phyloP scores from a whole-genome alignment of 768 basidiomycete genomes.

The Favolaschia claudopus region DNA sequence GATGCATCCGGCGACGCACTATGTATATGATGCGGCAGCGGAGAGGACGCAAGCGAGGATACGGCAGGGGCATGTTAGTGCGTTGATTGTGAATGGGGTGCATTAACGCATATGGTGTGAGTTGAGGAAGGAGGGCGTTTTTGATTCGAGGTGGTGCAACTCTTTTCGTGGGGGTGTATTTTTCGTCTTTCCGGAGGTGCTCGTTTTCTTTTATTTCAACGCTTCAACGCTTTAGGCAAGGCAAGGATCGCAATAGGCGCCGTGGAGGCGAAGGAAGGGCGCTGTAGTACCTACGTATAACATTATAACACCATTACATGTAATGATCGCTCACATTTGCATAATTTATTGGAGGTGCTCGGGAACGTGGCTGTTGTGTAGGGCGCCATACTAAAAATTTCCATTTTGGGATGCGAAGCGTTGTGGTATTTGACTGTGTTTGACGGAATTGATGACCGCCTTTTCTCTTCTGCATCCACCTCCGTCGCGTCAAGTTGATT shows the following conservation, averaged over 20 bases:
- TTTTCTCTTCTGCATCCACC: too few relatives aligned
- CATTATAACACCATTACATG: slow-evolving; percentile 19
- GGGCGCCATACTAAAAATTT: too few relatives aligned
- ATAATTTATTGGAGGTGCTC: too few relatives aligned
- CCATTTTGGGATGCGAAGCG: too few relatives aligned
- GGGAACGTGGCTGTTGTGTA: too few relatives aligned
- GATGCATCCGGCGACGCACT: slow-evolving; percentile 61
- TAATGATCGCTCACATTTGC: slow-evolving; percentile 17
- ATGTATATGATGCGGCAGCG: slow-evolving; percentile 93
- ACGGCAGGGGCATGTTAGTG: slow-evolving; percentile 44
- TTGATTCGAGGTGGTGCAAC: neutral
- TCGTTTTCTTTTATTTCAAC: too few relatives aligned
- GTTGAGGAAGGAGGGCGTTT: neutral
- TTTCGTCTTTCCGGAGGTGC: too few relatives aligned
- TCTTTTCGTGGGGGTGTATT: too few relatives aligned
- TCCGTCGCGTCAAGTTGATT: too few relatives aligned
- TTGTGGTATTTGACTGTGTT: too few relatives aligned
- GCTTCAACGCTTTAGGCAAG: neutral
- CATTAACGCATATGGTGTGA: slow-evolving; percentile 42
- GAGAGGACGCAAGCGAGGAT: slow-evolving; percentile 75
- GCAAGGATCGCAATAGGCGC: neutral
- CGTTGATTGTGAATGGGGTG: slow-evolving; percentile 52
- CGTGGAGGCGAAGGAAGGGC: too few relatives aligned
- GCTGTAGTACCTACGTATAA: slow-evolving; percentile 17
- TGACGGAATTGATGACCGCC: too few relatives aligned